Conservation (phyloP, 2,329 filamentous ascomycete species). For the Pseudophaeomoniella oleicola region DNA sequence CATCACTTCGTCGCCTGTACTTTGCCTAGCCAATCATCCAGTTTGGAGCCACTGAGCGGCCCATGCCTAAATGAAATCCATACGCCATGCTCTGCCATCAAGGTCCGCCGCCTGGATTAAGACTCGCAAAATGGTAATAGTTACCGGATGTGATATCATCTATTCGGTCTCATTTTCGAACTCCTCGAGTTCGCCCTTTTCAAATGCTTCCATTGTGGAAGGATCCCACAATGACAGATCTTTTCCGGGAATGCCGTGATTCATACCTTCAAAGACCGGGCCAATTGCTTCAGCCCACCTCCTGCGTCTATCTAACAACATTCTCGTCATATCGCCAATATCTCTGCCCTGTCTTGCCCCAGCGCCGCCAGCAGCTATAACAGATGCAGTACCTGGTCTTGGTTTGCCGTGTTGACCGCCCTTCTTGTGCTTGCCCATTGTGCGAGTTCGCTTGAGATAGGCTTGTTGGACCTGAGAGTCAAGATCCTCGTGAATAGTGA, state of each 20-base stretch:
- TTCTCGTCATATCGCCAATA: slow-evolving; percentile 83
- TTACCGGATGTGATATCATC: no score
- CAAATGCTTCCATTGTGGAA: slow-evolving; percentile 54
- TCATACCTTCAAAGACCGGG: slow-evolving; percentile 76
- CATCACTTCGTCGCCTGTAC: no score
- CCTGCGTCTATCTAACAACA: slow-evolving; percentile 77
- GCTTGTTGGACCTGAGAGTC: slow-evolving; percentile 89
- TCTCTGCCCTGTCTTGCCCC: slow-evolving; percentile 52
- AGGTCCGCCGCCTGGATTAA: no score
- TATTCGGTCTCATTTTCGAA: slow-evolving; percentile 70
- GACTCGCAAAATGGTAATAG: no score
- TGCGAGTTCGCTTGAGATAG: slow-evolving; percentile 89
- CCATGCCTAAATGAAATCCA: no score
- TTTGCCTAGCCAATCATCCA: no score
- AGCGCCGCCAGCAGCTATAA: slow-evolving; percentile 26
- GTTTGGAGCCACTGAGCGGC: no score
- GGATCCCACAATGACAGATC: slow-evolving; percentile 63
- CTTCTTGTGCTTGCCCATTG: slow-evolving; percentile 87
- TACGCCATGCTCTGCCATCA: no score
- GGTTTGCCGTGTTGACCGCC: slow-evolving; percentile 55
- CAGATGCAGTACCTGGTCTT: slow-evolving; percentile 49
- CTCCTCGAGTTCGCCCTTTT: slow-evolving; percentile 62
- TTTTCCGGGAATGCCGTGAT: slow-evolving; percentile 54
- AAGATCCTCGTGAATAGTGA: slow-evolving; percentile 89
- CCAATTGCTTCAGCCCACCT: slow-evolving; percentile 88